Evolutionary conservation across 129 eudicot genomes (phyloP).

Genomic region (Flaveria robusta): DNA sequence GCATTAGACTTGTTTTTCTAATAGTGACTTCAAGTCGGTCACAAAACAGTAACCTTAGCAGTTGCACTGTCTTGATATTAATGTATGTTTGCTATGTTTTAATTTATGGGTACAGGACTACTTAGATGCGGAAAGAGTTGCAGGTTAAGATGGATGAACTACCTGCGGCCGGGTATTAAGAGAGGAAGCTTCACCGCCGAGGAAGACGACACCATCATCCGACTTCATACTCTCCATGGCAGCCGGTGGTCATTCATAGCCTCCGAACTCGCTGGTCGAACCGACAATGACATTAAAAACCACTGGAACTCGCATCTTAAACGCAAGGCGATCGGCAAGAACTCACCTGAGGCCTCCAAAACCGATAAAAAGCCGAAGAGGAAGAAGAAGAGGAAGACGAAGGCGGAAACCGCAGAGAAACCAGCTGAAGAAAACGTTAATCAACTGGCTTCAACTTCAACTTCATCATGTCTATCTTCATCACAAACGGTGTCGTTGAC

Average conservation of each 20-base stretch:
- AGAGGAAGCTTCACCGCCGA: slow-evolving; percentile 47
- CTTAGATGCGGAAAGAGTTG: slow-evolving; percentile 50
- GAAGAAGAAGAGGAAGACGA: slow-evolving; percentile 20
- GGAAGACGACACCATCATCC: slow-evolving; percentile 34
- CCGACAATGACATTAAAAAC: slow-evolving; percentile 49
- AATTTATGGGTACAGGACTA: slow-evolving; percentile 20
- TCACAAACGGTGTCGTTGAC: slow-evolving; percentile 17
- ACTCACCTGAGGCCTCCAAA: neutral
- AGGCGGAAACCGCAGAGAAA: slow-evolving; percentile 7
- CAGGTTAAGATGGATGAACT: slow-evolving; percentile 48
- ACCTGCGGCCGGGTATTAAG: slow-evolving; percentile 46
- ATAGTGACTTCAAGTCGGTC: too few species aligned
- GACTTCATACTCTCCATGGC: slow-evolving; percentile 40
- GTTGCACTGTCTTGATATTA: too few species aligned
- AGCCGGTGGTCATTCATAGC: slow-evolving; percentile 49
- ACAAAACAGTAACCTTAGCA: too few species aligned
- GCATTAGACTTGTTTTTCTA: too few species aligned
- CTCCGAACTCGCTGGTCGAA: slow-evolving; percentile 45
- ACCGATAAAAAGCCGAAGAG: slow-evolving; percentile 16
- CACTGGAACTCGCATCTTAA: slow-evolving; percentile 51
- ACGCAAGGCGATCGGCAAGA: slow-evolving; percentile 16
- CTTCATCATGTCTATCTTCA: slow-evolving; percentile 16
- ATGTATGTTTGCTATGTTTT: neutral
- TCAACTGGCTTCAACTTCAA: neutral
- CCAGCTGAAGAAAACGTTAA: too few species aligned